Conservation (phyloP, 495 filamentous ascomycete genomes). For the Aspergillus cristatus region DNA sequence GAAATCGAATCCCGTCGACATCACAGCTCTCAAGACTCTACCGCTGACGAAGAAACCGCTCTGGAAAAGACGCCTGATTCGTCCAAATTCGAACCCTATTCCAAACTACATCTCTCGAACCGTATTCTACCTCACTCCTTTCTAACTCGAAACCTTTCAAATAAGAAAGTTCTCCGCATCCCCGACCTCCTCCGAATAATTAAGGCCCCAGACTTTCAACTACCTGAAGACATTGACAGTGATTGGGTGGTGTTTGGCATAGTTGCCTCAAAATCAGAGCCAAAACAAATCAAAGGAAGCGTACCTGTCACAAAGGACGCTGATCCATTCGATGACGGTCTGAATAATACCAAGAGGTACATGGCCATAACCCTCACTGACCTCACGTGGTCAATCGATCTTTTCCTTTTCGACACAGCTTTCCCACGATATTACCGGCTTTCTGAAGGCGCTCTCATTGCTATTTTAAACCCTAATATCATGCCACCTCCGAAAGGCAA, state of each 20-base stretch:
- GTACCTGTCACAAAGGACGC: constrained; percentile 33
- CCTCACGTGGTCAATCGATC: constrained; percentile 80
- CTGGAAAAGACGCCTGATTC: constrained; percentile 22
- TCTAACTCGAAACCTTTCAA: constrained; percentile 62
- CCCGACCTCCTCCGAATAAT: constrained; percentile 75
- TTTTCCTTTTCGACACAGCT: constrained; percentile 84
- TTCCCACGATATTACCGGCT: constrained; percentile 90
- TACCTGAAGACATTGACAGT: constrained; percentile 76
- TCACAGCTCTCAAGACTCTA: constrained; percentile 7
- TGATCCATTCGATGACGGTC: constrained; percentile 44
- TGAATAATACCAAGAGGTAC: constrained; percentile 62
- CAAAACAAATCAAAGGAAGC: constrained; percentile 53
- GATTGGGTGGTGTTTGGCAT: constrained; percentile 85
- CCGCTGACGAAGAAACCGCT: constrained; percentile 5
- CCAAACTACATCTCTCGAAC: constrained; percentile 72
- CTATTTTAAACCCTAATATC: constrained; percentile 86
- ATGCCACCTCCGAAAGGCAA: constrained; percentile 71
- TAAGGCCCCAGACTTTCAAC: constrained; percentile 73
- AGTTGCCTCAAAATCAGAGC: constrained; percentile 76
- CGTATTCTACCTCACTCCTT: constrained; percentile 77
- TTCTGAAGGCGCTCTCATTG: constrained; percentile 74
- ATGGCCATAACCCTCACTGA: constrained; percentile 88
- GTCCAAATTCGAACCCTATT: constrained; percentile 73
- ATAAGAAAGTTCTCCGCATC: constrained; percentile 67
- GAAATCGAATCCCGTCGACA: constrained; percentile 21